These are phyloP conservation scores for Diaporthe sp. DNA, from an alignment of 2,329 filamentous ascomycete genomes.

Conservation along the genomic window DNA sequence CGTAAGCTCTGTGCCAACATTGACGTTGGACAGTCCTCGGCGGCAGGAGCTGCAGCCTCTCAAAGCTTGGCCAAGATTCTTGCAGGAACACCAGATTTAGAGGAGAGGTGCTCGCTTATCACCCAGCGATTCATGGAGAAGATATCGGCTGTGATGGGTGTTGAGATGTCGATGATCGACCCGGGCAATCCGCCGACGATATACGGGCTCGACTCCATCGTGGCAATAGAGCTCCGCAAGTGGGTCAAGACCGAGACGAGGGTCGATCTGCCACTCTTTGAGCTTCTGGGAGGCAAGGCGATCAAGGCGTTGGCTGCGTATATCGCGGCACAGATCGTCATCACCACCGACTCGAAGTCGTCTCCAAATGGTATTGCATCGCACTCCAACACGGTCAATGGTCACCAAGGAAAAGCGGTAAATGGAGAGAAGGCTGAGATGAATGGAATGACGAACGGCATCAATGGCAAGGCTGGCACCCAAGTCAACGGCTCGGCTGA, in stretches of 20 bases:
- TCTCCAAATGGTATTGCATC: not conserved
- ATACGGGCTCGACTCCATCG: constrained; percentile 19
- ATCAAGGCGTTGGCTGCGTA: not conserved
- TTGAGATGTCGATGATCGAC: constrained; percentile 7
- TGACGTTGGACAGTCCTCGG: not conserved
- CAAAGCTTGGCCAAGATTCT: not conserved
- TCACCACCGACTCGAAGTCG: not conserved
- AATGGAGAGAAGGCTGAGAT: not conserved
- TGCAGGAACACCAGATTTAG: not conserved
- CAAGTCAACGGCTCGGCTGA: not conserved
- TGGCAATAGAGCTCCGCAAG: constrained; percentile 22
- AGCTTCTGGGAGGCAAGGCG: not conserved
- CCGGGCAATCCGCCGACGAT: not conserved
- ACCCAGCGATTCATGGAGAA: not conserved
- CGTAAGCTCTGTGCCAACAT: not conserved
- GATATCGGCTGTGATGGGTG: constrained; percentile 20
- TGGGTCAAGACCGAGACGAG: constrained; percentile 15
- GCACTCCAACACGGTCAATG: not conserved
- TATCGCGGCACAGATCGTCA: constrained; percentile 3
- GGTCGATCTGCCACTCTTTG: constrained; percentile 7
- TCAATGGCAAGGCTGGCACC: not conserved
- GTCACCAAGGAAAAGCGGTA: not conserved
- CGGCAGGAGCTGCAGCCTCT: not conserved
- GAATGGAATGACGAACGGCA: not conserved
- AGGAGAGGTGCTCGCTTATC: not conserved